These are phyloP conservation scores for Rubia yunnanensis DNA, from an alignment of 257 asterid genomes.

Conservation along the genomic window DNA sequence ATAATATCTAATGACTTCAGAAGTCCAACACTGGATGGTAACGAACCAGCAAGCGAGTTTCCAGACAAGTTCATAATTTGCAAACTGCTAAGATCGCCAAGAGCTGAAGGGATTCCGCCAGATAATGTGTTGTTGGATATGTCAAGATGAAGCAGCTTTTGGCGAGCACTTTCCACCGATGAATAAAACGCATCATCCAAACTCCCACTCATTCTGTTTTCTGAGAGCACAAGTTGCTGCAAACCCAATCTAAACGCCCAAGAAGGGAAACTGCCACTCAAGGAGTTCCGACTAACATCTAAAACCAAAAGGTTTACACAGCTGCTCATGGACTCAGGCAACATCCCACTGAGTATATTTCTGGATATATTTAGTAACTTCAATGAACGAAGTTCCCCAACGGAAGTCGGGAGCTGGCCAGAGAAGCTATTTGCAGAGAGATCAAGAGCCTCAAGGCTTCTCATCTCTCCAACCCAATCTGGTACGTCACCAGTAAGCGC, in stretches of 20 bases:
- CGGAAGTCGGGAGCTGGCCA: conserved; percentile 48
- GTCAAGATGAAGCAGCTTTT: conserved; percentile 47
- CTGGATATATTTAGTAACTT: conserved; percentile 50
- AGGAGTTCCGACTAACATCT: conserved; percentile 53
- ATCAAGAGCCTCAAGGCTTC: conserved; percentile 55
- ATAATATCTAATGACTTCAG: conserved; percentile 37
- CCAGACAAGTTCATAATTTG: conserved; percentile 41
- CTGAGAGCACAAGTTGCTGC: conserved; percentile 45
- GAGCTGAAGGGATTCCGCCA: conserved; percentile 44
- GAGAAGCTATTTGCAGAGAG: conserved; percentile 57
- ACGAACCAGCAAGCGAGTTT: conserved; percentile 38
- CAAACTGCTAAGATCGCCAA: conserved; percentile 50
- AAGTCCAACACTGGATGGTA: conserved; percentile 42
- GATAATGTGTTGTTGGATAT: conserved; percentile 41
- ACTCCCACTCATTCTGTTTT: conserved; percentile 47
- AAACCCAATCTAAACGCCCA: conserved; percentile 54
- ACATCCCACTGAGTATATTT: conserved; percentile 46
- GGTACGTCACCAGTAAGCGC: conserved; percentile 43
- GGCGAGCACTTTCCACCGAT: conserved; percentile 34
- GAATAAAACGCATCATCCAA: conserved; percentile 35
- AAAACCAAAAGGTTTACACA: conserved; percentile 47
- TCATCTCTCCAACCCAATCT: conserved; percentile 76
- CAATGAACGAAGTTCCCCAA: conserved; percentile 51
- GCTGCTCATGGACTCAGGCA: conserved; percentile 50
- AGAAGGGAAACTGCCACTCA: conserved; percentile 45